These are phyloP conservation scores for Eimeria mitis DNA, from an alignment of 169 alveolate species.

Conservation along the genomic window DNA sequence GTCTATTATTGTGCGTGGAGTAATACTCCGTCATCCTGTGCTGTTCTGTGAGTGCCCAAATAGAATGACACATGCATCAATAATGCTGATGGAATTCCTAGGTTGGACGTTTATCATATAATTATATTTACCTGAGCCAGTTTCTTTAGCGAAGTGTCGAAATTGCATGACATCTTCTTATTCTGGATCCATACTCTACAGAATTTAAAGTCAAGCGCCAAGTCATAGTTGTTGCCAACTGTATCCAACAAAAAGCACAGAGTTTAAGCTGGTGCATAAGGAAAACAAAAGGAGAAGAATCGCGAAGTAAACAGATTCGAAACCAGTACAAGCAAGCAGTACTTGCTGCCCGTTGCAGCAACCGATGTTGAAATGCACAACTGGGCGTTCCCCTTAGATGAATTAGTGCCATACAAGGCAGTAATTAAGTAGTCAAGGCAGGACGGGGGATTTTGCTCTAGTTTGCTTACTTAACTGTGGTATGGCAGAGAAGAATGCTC, in stretches of 20 bases:
- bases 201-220: conserved; percentile 55
- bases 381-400: neutral
- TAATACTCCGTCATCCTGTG: neutral
- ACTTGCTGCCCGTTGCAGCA: neutral
- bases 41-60: neutral
- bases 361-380: neutral
- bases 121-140: conserved; percentile 3
- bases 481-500: conserved; percentile 87
- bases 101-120: neutral
- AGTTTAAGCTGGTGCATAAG: neutral
- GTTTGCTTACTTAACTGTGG: conserved; percentile 81
- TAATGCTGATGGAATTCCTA: neutral
- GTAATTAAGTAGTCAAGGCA: neutral
- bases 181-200: conserved; percentile 4
- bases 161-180: conserved; percentile 27
- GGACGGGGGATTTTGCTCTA: neutral
- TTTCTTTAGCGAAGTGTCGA: neutral
- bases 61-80: neutral
- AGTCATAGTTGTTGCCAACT: conserved; percentile 24
- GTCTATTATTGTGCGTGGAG: neutral
- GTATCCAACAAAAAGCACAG: neutral
- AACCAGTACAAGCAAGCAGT: neutral
- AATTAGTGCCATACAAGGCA: neutral
- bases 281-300: neutral
- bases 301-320: neutral